phyloP scores from a whole-genome alignment of 306 rosid species.

The Citrullus amarus region DNA sequence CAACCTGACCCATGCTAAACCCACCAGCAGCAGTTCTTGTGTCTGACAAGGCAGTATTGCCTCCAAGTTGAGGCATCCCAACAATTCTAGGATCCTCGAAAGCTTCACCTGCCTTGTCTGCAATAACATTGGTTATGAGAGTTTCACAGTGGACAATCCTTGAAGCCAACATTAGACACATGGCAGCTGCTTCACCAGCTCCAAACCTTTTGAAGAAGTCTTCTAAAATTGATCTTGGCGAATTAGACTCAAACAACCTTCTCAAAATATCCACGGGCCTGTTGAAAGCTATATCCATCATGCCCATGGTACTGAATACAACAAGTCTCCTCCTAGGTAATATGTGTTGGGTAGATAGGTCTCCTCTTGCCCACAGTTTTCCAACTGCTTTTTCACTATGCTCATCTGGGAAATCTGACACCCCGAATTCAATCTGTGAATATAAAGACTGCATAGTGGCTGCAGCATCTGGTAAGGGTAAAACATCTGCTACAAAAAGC shows the following conservation, averaged over 20 bases:
- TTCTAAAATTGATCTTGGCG: slow-evolving; percentile 76
- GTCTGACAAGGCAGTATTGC: slow-evolving; percentile 64
- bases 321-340: slow-evolving; percentile 86
- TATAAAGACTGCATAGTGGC: slow-evolving; percentile 66
- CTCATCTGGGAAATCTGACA: slow-evolving; percentile 52
- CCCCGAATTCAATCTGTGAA: slow-evolving; percentile 82
- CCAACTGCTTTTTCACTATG: slow-evolving; percentile 60
- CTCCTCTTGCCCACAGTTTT: slow-evolving; percentile 95
- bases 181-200: slow-evolving; percentile 91
- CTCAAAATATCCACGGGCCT: slow-evolving; percentile 91
- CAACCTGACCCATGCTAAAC: slow-evolving; percentile 99
- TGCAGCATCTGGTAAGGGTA: slow-evolving; percentile 72
- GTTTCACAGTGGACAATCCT: slow-evolving; percentile 73
- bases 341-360: slow-evolving; percentile 88
- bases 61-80: slow-evolving; percentile 97
- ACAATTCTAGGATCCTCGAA: slow-evolving; percentile 94
- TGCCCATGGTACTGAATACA: slow-evolving; percentile 91
- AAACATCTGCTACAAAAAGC: slow-evolving; percentile 91
- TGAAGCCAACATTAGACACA: slow-evolving; percentile 93
- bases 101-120: slow-evolving; percentile 95
- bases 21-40: slow-evolving; percentile 81
- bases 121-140: slow-evolving; percentile 55
- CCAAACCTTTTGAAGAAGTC: slow-evolving; percentile 96
- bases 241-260: slow-evolving; percentile 68
- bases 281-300: slow-evolving; percentile 93